Evolutionary conservation across 768 basidiomycete species (phyloP), one percentile per base, ranked within the genome.

Genomic region (Cystobasidiopsis lactophilus): DNA sequence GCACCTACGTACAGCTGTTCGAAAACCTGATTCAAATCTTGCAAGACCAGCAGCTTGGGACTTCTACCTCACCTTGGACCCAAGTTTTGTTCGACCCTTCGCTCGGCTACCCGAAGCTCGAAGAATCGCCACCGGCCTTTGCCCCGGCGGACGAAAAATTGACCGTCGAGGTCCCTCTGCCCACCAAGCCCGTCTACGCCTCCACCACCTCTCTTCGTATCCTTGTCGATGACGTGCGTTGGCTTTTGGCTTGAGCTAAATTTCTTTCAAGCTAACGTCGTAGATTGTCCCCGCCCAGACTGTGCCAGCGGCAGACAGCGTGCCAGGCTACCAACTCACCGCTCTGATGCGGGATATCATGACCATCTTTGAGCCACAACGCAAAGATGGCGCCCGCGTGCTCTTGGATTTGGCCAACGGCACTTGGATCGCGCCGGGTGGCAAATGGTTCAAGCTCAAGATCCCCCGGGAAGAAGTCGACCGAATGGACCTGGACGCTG

Each of bases 291-390:
- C 14, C 3, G 45, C 23, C 40, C 9, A 55, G 55, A 52, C 51
- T 40, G 55, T 56, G 7, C 55, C 55, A 18, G 3, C 40, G 3
- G 26, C 23, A 5, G 26, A 30, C 13, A 31, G 14, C 23, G 27
- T 41, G 14, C 23, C 31, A 37, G 55, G 55, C 30, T n/a, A 52
- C 11, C 44, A 26, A 24, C 73, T 93, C 4, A 80, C 81, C 24
- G 74, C 78, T 11, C 71, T 77, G 23, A 66, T 93, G 10, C 67
- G 76, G 5, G 88, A 95, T 62, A 74, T 79, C 19, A 67, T 93
- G 39, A 77, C 85, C 53, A 80, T 95, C 16, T 96, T 84, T 61
- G 91, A 96, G 65, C 76, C 93, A 47, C 96, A 98, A 66, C 77
- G 93, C 51, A 93, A 91, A 65, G 93, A 98, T 61, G 82, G 80